Base-by-base conservation (phyloP, 495 filamentous ascomycete genomes). In the Talaromyces stipitatus region DNA sequence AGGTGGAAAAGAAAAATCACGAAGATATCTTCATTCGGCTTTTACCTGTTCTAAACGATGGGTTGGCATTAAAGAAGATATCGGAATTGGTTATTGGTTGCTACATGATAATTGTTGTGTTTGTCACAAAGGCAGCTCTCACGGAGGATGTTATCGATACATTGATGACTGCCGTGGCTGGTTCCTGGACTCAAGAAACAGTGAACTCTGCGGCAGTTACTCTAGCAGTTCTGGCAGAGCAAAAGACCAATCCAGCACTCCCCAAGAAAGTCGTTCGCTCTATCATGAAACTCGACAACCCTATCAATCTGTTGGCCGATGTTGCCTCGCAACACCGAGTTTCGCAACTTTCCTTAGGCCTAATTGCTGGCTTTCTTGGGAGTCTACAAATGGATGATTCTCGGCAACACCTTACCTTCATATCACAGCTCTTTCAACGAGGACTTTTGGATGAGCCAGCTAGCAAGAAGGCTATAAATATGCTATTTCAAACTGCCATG, bases 71-170 rank as follows among this genome's bases (percentile, higher is more conserved):
- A 74, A 84, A 84, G 58, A 80, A 85, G 28, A 78, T 84, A 0
- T 80, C 90, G 0, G 87, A 92, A 54, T 73, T 96, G 38, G 83
- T 89, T 50, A 79, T 92, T 59, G 90, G 86, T 20, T 90, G 85
- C 63, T 97, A 95, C 65, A 96, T 95, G 90, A 82, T 97, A 24
- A 78, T 90, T 23, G 85, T 89, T 0, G 81, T 97, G 54, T 74
- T 97, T 53, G 91, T 85, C 8, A 85, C 89, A 20, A 97, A 96
- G 67, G 82, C 85, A 8, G 74, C 77, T 22, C 77, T 97, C 14
- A 80, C 86, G 24, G 90, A 96, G 60, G 81, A 80, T 50, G 80
- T 90, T 3, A 69, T 97, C 24, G 76, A 84, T 55, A 83, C 83
- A 4, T 74, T 97, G 60, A 96, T 97, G 92, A 86, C 92, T 61